Base-by-base conservation (phyloP, 148 eudicot genomes). In the Selenicereus undatus region DNA sequence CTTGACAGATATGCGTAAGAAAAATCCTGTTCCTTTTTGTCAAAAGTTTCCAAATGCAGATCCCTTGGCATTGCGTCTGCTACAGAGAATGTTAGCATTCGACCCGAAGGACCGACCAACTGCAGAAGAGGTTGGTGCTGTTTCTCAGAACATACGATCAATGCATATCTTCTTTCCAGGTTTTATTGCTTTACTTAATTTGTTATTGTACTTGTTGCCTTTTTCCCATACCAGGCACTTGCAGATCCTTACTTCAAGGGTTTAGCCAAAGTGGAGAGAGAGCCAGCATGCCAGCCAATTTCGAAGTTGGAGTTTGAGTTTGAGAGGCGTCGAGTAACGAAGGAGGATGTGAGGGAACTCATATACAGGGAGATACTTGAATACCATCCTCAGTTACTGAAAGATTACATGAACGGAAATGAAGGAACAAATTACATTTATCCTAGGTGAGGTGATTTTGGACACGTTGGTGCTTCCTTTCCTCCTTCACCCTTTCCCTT, bases 81-180 rank as follows among this genome's bases (percentile, higher is more conserved):
- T 93, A 85, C 90, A 90, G 79, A 88, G 87, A 83, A 75, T 93
- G 81, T 83, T 93, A 76, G 92, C 97, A 30, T 93, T 93, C 86
- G 97, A 93, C 78, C 97, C 97, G 9, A 93, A 93, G 91, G 91
- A 93, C 73, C 84, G 97, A 39, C 97, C 97, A 12, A 91, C 97
- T 82, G 97, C 95, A 36, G 93, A 90, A 87, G 87, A 92, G 89
- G 93, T 92, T 68, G 43, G 78, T 78, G 26, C 48, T 50, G 48
- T 60, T 43, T 30, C 21, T 27, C 36, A 32, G 2, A 66, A 27
- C 35, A 66, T 29, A 42, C 64, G 18, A 3, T 79, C 62, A 70
- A 17, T 30, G 24, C 13, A 43, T 8, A 30, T 2, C 42, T 24
- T 78, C 26, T 27, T 12, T 68, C 5, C 11, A 18, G 4, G 43